Conservation (phyloP, 352 stramenopile species). For the Aphanomyces invadans region DNA sequence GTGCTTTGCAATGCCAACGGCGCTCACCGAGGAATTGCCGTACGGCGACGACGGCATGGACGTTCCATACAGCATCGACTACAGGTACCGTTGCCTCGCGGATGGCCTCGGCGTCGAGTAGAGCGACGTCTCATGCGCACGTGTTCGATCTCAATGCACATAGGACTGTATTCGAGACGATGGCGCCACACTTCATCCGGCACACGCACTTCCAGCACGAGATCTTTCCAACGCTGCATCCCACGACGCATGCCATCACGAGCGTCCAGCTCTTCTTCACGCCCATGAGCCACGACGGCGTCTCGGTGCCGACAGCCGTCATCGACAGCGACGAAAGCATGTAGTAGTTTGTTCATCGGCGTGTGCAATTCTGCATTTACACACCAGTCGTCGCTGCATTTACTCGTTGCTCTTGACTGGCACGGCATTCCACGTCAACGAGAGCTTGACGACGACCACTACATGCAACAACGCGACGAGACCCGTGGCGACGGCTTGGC, state of each 20-base stretch:
- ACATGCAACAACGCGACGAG: constrained; percentile 10
- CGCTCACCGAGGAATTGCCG: background rate
- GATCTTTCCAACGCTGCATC: constrained; percentile 18
- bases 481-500: background rate
- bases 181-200: constrained; percentile 17
- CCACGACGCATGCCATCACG: constrained; percentile 12
- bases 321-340: background rate
- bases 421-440: background rate
- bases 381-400: too few species aligned
- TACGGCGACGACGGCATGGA: constrained; percentile 1
- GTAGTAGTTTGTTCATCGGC: too few species aligned
- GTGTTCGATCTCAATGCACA: too few species aligned
- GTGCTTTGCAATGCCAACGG: constrained; percentile 11
- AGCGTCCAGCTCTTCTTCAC: constrained; percentile 24
- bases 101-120: too few species aligned
- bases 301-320: background rate
- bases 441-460: background rate
- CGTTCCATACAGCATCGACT: constrained; percentile 1
- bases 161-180: constrained; percentile 13
- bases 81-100: constrained; percentile 2
- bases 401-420: too few species aligned
- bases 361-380: too few species aligned
- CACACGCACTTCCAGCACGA: constrained; percentile 21
- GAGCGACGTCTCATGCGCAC: too few species aligned
- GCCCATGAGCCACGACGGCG: background rate